Base-by-base conservation (phyloP, 1,284 basidiomycete species). In the Grifola frondosa region DNA sequence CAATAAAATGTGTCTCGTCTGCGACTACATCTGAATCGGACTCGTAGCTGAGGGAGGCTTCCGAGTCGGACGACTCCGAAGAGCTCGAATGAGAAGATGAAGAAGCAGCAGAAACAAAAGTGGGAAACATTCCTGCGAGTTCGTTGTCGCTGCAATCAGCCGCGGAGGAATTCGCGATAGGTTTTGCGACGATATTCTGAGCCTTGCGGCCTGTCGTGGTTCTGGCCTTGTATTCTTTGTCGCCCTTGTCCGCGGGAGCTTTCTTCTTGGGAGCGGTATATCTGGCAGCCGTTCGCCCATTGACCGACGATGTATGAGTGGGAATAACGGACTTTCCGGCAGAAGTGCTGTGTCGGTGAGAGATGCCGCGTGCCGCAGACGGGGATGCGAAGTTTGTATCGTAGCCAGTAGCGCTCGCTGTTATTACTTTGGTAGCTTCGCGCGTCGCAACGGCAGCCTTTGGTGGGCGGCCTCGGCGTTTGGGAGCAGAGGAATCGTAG, bases 1-100 rank as follows among this genome's bases (percentile, higher is more conserved):
- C 78, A 47, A 78, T 78, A 31, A 62, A 72, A 61, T 81, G 78
- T 57, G 85, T 81, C 55, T 88, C 84, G n/a, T 44, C 45, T 9
- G 44, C 44, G 19, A 44, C 43, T 17, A 45, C 31, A 32, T 59
- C 50, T 2, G 57, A 54, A 25, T 59, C 56, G 3, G 54, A 52
- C 21, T 56, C 54, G 31, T 47, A 54, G n/a, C 50, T 50, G n/a
- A n/a, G n/a, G n/a, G n/a, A n/a, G n/a, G n/a, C n/a, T n/a, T n/a
- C n/a, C 16, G 57, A 54, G 34, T 50, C 48, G 9, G 56, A 48
- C 8, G 55, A 60, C 37, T 59, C 59, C 15, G 61, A 60, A 7
- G 62, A 62, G 35, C 56, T 60, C 16, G 50, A 55, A 33, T 54
- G 57, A 6, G 59, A 55, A 12, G 58, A 61, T 10, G 57, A 49